These are phyloP conservation scores for Chimonanthus praecox DNA, from an alignment of 164 flowering plant species.

Conservation along the genomic window DNA sequence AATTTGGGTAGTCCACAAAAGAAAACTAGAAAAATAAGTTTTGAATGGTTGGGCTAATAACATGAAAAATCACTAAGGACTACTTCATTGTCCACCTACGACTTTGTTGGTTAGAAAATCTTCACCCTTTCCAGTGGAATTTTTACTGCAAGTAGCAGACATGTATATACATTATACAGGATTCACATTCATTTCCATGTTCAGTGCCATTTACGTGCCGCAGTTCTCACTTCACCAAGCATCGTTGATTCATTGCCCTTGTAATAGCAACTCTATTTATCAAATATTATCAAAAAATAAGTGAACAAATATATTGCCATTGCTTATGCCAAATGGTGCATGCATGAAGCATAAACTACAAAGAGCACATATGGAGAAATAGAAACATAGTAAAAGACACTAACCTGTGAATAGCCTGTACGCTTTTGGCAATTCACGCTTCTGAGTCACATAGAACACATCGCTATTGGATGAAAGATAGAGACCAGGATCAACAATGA, in stretches of 20 bases:
- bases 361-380: background rate
- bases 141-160: too few relatives aligned
- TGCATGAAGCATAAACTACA: background rate
- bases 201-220: background rate
- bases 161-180: background rate
- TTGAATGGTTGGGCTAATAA: too few relatives aligned
- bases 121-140: too few relatives aligned
- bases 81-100: too few relatives aligned
- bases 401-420: conserved; percentile 76
- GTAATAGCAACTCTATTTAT: background rate
- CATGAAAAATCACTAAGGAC: too few relatives aligned
- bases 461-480: conserved; percentile 52
- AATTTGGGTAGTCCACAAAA: too few relatives aligned
- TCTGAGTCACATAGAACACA: conserved; percentile 71
- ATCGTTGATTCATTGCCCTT: too few relatives aligned
- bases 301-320: too few relatives aligned
- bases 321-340: too few relatives aligned
- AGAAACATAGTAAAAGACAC: background rate
- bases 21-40: too few relatives aligned
- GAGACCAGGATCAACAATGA: conserved; percentile 84
- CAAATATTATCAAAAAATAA: background rate
- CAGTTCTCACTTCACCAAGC: background rate
- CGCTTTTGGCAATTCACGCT: conserved; percentile 69
- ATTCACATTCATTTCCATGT: background rate
- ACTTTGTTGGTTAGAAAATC: too few relatives aligned